These are phyloP conservation scores for Populus trichocarpa DNA, from an alignment of 441 rosid species.

Conservation along the genomic window DNA sequence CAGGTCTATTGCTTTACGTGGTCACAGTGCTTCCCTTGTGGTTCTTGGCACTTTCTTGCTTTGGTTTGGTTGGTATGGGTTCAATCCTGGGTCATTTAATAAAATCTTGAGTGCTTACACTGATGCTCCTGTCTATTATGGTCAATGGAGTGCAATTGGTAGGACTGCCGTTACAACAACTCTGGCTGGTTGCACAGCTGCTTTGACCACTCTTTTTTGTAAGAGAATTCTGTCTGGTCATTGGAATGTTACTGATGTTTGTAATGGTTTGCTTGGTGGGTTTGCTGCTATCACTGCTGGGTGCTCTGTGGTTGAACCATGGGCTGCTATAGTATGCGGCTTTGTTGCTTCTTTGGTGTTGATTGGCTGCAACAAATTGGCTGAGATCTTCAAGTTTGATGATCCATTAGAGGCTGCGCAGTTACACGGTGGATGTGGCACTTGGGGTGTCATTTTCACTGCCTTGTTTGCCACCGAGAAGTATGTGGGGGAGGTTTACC, in stretches of 20 bases:
- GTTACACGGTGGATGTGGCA: conserved; percentile 88
- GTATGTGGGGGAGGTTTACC: conserved; percentile 54
- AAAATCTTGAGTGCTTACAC: conserved; percentile 44
- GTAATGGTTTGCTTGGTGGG: too few species aligned
- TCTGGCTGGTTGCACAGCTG: conserved; percentile 73
- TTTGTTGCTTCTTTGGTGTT: conserved; percentile 63
- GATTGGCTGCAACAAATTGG: conserved; percentile 63
- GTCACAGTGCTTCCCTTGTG: conserved; percentile 77
- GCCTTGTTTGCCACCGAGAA: conserved; percentile 64
- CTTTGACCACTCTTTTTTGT: conserved; percentile 70
- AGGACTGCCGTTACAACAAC: conserved; percentile 89
- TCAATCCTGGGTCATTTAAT: conserved; percentile 75
- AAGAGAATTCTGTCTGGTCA: conserved; percentile 68
- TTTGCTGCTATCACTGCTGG: too few species aligned
- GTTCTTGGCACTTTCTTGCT: conserved; percentile 85
- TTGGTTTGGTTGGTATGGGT: conserved; percentile 95
- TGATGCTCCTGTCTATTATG: conserved; percentile 37
- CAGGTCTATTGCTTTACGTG: conserved; percentile 49
- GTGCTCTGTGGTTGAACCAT: too few species aligned
- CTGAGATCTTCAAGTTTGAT: conserved; percentile 50
- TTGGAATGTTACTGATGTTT: conserved; percentile 6
- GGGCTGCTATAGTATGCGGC: conserved; percentile 9
- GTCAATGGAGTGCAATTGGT: conserved; percentile 84
- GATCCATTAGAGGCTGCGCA: conserved; percentile 87
- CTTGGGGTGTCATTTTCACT: conserved; percentile 80